Evolutionary conservation across 148 eudicot genomes (phyloP).

Genomic region (Fagopyrum homotropicum): DNA sequence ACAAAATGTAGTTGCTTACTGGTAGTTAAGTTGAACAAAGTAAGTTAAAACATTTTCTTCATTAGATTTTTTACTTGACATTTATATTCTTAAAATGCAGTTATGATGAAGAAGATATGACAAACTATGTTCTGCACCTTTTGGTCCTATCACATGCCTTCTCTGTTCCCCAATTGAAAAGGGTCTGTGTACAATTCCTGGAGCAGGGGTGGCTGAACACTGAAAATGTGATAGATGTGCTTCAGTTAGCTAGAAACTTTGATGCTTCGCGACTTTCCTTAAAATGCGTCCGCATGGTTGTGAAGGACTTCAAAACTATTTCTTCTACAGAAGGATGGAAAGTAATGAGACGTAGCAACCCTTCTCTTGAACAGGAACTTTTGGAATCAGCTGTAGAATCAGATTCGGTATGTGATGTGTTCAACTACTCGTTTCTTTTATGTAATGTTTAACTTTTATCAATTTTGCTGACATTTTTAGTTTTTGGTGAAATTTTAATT

Average conservation of each 20-base stretch:
- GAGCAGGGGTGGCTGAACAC: constrained; percentile 49
- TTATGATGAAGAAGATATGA: constrained; percentile 66
- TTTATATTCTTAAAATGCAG: constrained; percentile 23
- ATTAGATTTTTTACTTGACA: neutral
- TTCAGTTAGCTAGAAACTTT: constrained; percentile 63
- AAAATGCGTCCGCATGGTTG: constrained; percentile 45
- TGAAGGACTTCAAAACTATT: constrained; percentile 49
- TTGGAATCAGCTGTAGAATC: constrained; percentile 69
- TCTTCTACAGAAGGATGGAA: constrained; percentile 78
- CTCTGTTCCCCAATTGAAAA: constrained; percentile 47
- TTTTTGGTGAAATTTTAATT: no score
- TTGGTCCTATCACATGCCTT: constrained; percentile 70
- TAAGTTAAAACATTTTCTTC: neutral
- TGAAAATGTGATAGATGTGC: constrained; percentile 70
- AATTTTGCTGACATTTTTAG: no score
- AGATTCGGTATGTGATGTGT: constrained; percentile 52
- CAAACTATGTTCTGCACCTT: constrained; percentile 60
- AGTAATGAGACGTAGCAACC: constrained; percentile 58
- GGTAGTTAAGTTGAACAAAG: no score
- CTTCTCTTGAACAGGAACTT: constrained; percentile 76
- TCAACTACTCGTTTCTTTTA: neutral
- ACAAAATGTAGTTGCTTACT: neutral
- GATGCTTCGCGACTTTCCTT: constrained; percentile 64
- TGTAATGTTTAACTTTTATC: no score
- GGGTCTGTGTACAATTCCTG: constrained; percentile 43